Evolutionary conservation across 495 filamentous ascomycete species (phyloP), one percentile per base, ranked within the genome.

Genomic region (Penicillium herquei): DNA sequence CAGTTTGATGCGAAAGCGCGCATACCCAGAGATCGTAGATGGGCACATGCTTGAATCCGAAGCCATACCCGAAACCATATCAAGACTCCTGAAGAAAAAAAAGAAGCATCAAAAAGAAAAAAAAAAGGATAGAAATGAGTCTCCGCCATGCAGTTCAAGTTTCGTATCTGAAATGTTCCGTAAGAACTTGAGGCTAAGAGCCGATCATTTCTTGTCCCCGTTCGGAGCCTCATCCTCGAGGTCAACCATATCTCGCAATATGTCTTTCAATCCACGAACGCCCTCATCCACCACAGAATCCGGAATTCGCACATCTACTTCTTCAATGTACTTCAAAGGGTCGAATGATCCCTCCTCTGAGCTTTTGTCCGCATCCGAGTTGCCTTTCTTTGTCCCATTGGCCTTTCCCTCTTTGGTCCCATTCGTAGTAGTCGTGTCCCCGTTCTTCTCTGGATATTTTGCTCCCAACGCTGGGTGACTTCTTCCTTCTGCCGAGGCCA

Each of bases 181-280:
- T n/a, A n/a, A n/a, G n/a, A n/a, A n/a, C n/a, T 13, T 10, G 32
- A 17, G 44, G 48, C 18, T 30, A 13, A 16, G 14, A 31, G 21
- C 16, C 31, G 49, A 30, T 65, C 56, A 64, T 35, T 67, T 64
- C 52, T 63, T 66, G 40, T 70, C 64, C 32, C 66, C 69, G 16
- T 71, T 73, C n/a, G 52, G 48, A 34, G 53, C 48, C 51, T 80
- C 74, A 30, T 75, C 77, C 34, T 79, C 73, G 35, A 81, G 60
- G 9, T 78, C 70, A 30, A 77, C 73, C 54, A 81, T 73, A 50
- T 80, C 77, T 33, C 78, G 66, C 46, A 81, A 51, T 3, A 77
- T 71, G 13, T 79, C 77, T 50, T 78, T 78, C 39, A 81, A 63
- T 5, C 75, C 72, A 3, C 69, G 57, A 2, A 77, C 72, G 5